These are phyloP conservation scores for Nepenthes alata DNA, from an alignment of 179 eudicot genomes.

Conservation along the genomic window DNA sequence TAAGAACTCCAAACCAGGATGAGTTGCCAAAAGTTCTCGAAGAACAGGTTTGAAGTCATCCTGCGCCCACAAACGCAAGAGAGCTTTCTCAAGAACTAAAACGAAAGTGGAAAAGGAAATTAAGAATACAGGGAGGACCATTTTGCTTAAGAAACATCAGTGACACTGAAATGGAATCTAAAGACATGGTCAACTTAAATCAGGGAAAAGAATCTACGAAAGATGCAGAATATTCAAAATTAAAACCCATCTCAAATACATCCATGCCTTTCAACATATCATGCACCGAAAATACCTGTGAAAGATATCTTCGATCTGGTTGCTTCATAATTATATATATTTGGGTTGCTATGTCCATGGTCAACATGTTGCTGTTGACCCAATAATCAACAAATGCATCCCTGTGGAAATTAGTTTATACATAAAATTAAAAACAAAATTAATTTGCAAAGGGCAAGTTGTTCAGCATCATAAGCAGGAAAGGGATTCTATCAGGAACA, in stretches of 20 bases:
- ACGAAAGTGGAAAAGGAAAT: neutral
- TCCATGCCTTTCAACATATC: too few relatives aligned
- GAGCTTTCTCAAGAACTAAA: neutral
- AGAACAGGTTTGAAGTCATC: slow-evolving; percentile 15
- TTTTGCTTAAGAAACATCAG: too few relatives aligned
- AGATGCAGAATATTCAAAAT: neutral
- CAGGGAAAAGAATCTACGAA: neutral
- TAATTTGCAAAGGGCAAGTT: too few relatives aligned
- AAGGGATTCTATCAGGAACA: too few relatives aligned
- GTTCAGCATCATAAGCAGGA: too few relatives aligned
- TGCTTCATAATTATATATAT: slow-evolving; percentile 71
- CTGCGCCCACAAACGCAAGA: slow-evolving; percentile 3
- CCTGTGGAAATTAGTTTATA: slow-evolving; percentile 23
- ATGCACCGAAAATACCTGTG: slow-evolving; percentile 35
- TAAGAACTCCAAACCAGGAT: slow-evolving; percentile 94
- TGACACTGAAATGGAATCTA: neutral
- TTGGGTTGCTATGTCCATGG: slow-evolving; percentile 66
- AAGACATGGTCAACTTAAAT: neutral
- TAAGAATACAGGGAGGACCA: neutral
- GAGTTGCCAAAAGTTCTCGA: slow-evolving; percentile 19
- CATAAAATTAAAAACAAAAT: neutral
- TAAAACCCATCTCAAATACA: neutral
- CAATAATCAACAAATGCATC: slow-evolving; percentile 94
- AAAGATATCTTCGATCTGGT: slow-evolving; percentile 51
- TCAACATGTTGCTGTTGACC: slow-evolving; percentile 78